phyloP scores from a whole-genome alignment of 192 early-diverging fungal genomes.

The Podila epigama region DNA sequence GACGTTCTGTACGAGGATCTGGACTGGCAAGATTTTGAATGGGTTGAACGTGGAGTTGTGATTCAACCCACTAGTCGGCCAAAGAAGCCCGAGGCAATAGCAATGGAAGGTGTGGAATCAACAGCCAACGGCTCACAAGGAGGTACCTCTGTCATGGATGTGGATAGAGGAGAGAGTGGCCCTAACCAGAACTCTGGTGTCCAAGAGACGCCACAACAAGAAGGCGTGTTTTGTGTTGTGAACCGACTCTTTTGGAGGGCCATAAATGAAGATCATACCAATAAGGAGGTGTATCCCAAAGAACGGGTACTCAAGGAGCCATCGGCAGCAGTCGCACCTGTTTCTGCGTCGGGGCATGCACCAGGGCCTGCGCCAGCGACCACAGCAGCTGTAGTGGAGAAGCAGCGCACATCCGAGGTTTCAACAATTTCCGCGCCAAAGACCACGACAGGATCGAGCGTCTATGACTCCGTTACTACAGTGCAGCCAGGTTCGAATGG shows the following conservation, averaged over 20 bases:
- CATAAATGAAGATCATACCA: conserved; percentile 9
- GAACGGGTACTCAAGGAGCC: not conserved
- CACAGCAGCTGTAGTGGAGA: too few relatives aligned
- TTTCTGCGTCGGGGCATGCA: too few relatives aligned
- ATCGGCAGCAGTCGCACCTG: not conserved
- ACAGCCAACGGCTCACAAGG: conserved; percentile 7
- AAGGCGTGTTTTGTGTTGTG: conserved; percentile 47
- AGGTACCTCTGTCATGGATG: not conserved
- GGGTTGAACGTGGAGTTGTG: conserved; percentile 48
- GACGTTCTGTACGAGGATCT: conserved; percentile 43
- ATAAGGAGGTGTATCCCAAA: not conserved
- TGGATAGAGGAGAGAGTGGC: not conserved
- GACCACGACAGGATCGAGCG: too few relatives aligned
- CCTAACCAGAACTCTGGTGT: not conserved
- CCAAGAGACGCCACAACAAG: conserved; percentile 19
- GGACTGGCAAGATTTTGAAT: conserved; percentile 50
- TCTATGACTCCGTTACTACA: too few relatives aligned
- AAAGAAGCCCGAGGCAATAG: not conserved
- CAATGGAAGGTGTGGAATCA: conserved; percentile 28
- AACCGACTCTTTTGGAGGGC: conserved; percentile 46
- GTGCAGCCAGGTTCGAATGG: too few relatives aligned
- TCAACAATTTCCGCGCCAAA: too few relatives aligned
- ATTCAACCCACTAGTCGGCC: conserved; percentile 24
- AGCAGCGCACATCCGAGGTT: too few relatives aligned
- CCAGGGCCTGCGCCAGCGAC: too few relatives aligned